Percentiles rank a stretch among this genome's conserved stretches.
Conservation (phyloP, 2,329 filamentous ascomycete species). For the Sclerotinia glacialis region DNA sequence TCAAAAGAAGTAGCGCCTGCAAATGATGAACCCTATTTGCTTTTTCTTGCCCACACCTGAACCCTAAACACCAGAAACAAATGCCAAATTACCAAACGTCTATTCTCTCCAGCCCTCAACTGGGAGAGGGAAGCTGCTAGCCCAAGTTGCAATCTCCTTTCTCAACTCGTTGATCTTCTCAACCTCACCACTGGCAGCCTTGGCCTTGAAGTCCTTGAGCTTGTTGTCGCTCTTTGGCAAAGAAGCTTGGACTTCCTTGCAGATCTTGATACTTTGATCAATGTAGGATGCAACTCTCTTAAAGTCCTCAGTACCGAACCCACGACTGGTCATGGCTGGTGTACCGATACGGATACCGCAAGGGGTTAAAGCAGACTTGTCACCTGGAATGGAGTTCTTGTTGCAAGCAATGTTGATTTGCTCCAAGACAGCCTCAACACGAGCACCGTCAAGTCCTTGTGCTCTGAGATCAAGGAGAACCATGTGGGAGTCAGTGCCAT, state of each 20-base stretch:
- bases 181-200: conserved; percentile 75
- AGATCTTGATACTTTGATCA: conserved; percentile 81
- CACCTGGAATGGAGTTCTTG: conserved; percentile 98
- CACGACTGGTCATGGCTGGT: conserved; percentile 94
- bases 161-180: conserved; percentile 79
- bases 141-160: conserved; percentile 89
- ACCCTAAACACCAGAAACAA: conserved; percentile 27
- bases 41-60: conserved; percentile 22
- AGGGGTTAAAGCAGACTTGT: conserved; percentile 94
- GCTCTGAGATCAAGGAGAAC: conserved; percentile 92
- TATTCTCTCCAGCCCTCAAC: conserved; percentile 65
- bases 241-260: conserved; percentile 77
- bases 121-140: conserved; percentile 86
- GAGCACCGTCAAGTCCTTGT: conserved; percentile 82
- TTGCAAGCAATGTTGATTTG: conserved; percentile 99
- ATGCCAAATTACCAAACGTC: conserved; percentile 23
- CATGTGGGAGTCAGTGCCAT: conserved; percentile 97
- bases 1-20: conserved; percentile 27
- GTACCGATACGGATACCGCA: conserved; percentile 94
- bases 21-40: conserved; percentile 25
- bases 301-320: conserved; percentile 90
- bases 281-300: conserved; percentile 87
- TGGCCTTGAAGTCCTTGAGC: conserved; percentile 98
- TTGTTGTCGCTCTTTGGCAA: conserved; percentile 98
- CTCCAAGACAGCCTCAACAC: conserved; percentile 93